A percentile compares a stretch with the other conserved stretches of the same genome.
Conservation (phyloP, 176 grass and related monocot genomes). For the Cocos nucifera region DNA sequence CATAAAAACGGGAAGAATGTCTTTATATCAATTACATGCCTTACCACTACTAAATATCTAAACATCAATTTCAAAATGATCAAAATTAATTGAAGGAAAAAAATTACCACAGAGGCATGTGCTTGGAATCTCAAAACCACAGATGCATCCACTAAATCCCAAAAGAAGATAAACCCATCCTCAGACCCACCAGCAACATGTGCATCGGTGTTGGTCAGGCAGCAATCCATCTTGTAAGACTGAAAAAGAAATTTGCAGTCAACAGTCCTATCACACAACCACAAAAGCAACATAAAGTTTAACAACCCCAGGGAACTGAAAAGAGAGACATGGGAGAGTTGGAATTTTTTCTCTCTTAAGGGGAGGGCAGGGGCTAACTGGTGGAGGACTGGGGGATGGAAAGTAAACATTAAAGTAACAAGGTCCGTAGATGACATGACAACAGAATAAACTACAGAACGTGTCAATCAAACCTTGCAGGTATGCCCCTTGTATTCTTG, state of each 20-base stretch:
- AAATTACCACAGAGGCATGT: conserved; percentile 82
- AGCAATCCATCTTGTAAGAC: conserved; percentile 97
- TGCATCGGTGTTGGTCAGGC: conserved; percentile 85
- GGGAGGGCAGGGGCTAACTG: no score
- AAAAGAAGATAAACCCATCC: conserved; percentile 76
- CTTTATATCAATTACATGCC: no score
- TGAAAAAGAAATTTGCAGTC: conserved; percentile 16
- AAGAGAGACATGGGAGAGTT: no score
- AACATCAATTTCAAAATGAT: no score
- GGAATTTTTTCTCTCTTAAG: no score
- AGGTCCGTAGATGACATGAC: neutral
- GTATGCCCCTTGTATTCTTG: conserved; percentile 91
- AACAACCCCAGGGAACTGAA: no score
- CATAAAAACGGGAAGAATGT: no score
- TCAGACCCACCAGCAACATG: conserved; percentile 84
- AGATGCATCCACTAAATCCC: conserved; percentile 85
- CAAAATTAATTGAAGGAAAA: neutral
- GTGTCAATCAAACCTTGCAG: conserved; percentile 51
- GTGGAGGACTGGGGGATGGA: no score
- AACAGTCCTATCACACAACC: neutral
- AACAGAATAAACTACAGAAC: conserved; percentile 4
- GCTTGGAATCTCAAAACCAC: conserved; percentile 72
- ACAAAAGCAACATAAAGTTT: neutral
- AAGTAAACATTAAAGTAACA: neutral
- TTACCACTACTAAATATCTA: no score